These are phyloP conservation scores for Aspergillus chevalieri DNA, from an alignment of 2,329 filamentous ascomycete genomes.

Conservation along the genomic window DNA sequence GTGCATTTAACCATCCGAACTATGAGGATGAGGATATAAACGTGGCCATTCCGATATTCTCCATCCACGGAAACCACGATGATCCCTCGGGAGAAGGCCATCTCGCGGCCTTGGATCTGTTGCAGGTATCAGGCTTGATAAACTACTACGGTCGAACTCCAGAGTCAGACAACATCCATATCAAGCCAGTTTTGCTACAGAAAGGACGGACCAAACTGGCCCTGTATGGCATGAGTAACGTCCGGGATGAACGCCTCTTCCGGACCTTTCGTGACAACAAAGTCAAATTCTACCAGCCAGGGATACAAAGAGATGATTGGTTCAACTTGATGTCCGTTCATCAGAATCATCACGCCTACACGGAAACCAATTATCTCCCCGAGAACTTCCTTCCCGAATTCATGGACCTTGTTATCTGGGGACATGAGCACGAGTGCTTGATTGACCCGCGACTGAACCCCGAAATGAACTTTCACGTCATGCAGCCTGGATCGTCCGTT, in stretches of 20 bases:
- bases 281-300: slow-evolving; percentile 87
- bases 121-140: slow-evolving; percentile 83
- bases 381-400: slow-evolving; percentile 90
- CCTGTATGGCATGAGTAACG: slow-evolving; percentile 89
- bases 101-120: slow-evolving; percentile 79
- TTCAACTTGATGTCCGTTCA: slow-evolving; percentile 95
- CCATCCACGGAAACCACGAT: slow-evolving; percentile 97
- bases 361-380: slow-evolving; percentile 85
- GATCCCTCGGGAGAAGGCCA: slow-evolving; percentile 96
- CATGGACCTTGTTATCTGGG: slow-evolving; percentile 89
- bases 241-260: slow-evolving; percentile 89
- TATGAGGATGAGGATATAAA: slow-evolving; percentile 98
- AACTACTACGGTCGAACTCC: slow-evolving; percentile 95
- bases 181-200: slow-evolving; percentile 86
- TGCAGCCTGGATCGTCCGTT: slow-evolving; percentile 94
- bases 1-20: slow-evolving; percentile 88
- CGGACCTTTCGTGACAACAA: slow-evolving; percentile 88
- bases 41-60: slow-evolving; percentile 92
- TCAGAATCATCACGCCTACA: slow-evolving; percentile 91
- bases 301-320: slow-evolving; percentile 76
- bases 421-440: slow-evolving; percentile 92
- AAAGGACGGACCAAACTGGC: slow-evolving; percentile 91
- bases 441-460: slow-evolving; percentile 79
- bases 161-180: slow-evolving; percentile 85
- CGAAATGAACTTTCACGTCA: slow-evolving; percentile 87